Base-by-base conservation (phyloP, 2,329 filamentous ascomycete species). In the Exophiala alcalophila region DNA sequence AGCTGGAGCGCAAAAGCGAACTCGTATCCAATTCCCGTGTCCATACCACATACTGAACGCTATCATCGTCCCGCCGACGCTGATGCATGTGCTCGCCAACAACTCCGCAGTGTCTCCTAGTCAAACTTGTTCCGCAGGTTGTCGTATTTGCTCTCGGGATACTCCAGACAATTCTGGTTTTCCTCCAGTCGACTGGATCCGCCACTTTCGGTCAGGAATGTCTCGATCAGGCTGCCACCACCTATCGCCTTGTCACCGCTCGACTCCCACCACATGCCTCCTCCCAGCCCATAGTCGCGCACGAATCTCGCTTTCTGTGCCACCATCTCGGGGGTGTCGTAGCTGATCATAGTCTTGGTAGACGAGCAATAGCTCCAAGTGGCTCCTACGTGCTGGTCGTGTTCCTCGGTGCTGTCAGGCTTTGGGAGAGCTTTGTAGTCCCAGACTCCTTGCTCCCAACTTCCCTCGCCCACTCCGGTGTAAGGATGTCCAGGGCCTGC, bases 221-320 rank as follows among this genome's bases (percentile, higher is more conserved):
- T 81, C 5, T 64, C 68, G 41, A 90, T 88, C 59, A 96, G 61
- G 56, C 86, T 91, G 0, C 73, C 69, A 8, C 63, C 64, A 0
- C 80, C 81, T 2, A 65, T 60, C 8, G 52, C 23, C 59, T 81
- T 82, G 62, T 96, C 91, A 1, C 78, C 82, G 58, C 84, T 91
- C 57, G 80, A 86, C 68, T 96, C 90, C 86, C 86, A 94, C 88
- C 88, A 97, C 90, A 97, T 96, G n/a, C 77, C 87, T 12, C 91
- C 91, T 2, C 89, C 90, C 0, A 96, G 74, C 0, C 78, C 72
- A 30, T 74, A 69, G 14, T 76, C 62, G 59, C 72, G 76, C 59
- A 96, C 78, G 61, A 81, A 95, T 8, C 77, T 68, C 1, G 81
- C 80, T 71, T 96, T 97, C 53, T 67, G 61, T 53, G 71, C 70